Evolutionary conservation across 2,329 filamentous ascomycete species (phyloP), one percentile per base, ranked within the genome.

Genomic region (Claviceps fusiformis): DNA sequence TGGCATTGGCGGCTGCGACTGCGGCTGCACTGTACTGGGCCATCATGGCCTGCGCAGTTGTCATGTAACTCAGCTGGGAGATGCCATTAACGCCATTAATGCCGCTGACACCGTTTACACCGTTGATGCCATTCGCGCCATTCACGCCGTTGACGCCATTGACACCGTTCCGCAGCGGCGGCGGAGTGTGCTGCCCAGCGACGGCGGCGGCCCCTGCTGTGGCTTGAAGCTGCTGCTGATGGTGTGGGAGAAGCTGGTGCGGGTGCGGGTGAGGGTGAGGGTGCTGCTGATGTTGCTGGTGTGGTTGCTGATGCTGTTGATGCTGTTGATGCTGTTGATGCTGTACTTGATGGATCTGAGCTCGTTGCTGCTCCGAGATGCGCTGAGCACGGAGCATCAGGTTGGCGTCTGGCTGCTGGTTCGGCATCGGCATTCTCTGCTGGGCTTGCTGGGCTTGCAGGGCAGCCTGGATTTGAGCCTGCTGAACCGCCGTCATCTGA

Each of bases 401-500:
- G 54, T 75, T 75, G 31, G 79, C 71, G 57, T 83, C 79, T 3
- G 79, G 65, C 44, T 67, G 67, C 45, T 67, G 64, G 41, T 68
- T 68, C 2, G 67, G 66, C 60, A 69, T 67, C 2, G 81, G 78
- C 72, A 88, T 78, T 54, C 85, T 78, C 54, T 80, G 76, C 59
- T 85, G 78, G 6, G 72, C 73, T 58, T 78, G 73, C 60, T 33
- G 31, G 9, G 31, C 31, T 33, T 37, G 35, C 35, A 72, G 61
- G 17, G 76, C 75, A 15, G 56, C 56, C 62, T 86, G 83, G 72
- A 89, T 78, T 60, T 86, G 86, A 29, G 85, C 83, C 65, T 87
- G 85, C 43, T 83, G 81, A 29, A 87, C 75, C 49, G 79, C 79
- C 57, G 81, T 81, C 73, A 87, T 78, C 46, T 80, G 77, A 64